These are phyloP conservation scores for Sclerotinia glacialis DNA, from an alignment of 2,329 filamentous ascomycete genomes.

Conservation along the genomic window DNA sequence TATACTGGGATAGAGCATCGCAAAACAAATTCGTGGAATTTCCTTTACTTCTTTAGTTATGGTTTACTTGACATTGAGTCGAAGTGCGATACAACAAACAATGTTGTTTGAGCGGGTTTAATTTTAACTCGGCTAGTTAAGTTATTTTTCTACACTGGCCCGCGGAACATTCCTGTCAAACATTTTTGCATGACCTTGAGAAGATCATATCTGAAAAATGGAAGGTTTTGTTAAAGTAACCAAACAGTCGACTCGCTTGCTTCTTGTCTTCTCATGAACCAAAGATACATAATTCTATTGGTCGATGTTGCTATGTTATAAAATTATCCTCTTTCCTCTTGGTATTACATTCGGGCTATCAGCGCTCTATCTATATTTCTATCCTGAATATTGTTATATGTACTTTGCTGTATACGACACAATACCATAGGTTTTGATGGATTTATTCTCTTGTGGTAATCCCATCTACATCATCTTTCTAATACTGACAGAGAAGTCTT, in stretches of 20 bases:
- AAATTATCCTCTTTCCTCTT: background rate
- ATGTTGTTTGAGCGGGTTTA: background rate
- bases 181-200: background rate
- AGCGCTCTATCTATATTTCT: background rate
- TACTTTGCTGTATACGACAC: slow-evolving; percentile 5
- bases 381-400: background rate
- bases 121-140: background rate
- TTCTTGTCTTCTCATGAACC: background rate
- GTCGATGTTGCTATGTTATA: slow-evolving; percentile 5
- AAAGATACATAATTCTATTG: background rate
- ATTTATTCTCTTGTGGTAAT: background rate
- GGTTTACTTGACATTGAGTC: background rate
- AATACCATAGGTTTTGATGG: background rate
- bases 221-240: background rate
- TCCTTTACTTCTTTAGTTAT: background rate
- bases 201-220: background rate
- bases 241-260: background rate
- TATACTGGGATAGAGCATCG: background rate
- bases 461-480: background rate
- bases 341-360: background rate
- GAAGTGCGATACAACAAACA: background rate
- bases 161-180: background rate
- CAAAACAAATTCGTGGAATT: background rate
- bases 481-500: background rate
- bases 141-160: background rate